Evolutionary conservation across 306 rosid genomes (phyloP).

Genomic region (Arachis hypogaea): DNA sequence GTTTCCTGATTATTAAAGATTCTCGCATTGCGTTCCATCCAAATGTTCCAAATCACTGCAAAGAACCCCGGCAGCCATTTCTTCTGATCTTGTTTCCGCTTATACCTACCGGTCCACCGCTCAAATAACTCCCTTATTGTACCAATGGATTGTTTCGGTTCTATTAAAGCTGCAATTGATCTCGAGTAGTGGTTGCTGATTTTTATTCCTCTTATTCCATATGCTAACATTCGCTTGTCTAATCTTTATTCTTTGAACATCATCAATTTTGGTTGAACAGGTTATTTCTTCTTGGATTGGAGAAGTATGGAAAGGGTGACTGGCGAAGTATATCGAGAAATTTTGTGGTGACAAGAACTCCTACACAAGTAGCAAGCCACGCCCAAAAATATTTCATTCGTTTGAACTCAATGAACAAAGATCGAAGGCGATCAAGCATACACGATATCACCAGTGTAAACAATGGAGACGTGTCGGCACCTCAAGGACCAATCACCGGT

Average conservation of each 20-base stretch:
- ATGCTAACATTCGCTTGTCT: conserved; percentile 13
- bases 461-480: conserved; percentile 59
- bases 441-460: conserved; percentile 80
- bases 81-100: too few species aligned
- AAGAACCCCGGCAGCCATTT: too few species aligned
- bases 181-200: conserved; percentile 6
- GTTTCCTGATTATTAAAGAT: too few species aligned
- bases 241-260: neutral
- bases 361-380: conserved; percentile 95
- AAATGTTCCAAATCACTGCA: too few species aligned
- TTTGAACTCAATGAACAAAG: conserved; percentile 81
- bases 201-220: neutral
- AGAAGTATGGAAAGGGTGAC: conserved; percentile 85
- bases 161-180: neutral
- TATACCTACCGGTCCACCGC: too few species aligned
- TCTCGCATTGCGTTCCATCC: too few species aligned
- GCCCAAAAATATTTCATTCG: conserved; percentile 90
- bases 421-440: conserved; percentile 87
- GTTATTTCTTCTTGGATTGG: conserved; percentile 85
- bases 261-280: conserved; percentile 45
- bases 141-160: neutral
- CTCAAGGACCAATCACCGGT: conserved; percentile 77
- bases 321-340: conserved; percentile 93
- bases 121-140: too few species aligned
- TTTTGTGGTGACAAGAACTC: conserved; percentile 85